Conservation (phyloP, 2,329 filamentous ascomycete genomes). For the Metarhizium album region DNA sequence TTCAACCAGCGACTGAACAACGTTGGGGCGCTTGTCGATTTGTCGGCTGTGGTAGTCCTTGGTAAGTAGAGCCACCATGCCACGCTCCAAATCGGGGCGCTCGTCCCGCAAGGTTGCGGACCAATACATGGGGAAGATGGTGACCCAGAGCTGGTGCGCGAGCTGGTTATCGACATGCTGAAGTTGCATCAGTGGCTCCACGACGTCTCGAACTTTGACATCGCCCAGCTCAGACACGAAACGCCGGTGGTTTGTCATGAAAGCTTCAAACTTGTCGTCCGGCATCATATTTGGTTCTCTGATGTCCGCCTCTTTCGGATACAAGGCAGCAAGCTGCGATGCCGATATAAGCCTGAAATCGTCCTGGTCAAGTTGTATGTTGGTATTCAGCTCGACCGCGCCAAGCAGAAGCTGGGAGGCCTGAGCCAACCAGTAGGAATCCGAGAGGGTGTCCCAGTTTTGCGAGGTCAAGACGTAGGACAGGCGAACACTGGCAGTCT, state of each 20-base stretch:
- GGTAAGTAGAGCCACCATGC: constrained; percentile 79
- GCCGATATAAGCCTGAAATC: constrained; percentile 73
- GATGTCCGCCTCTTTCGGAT: constrained; percentile 64
- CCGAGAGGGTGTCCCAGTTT: constrained; percentile 91
- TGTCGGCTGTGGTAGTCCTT: constrained; percentile 94
- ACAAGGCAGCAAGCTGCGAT: constrained; percentile 62
- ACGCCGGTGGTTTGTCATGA: constrained; percentile 69
- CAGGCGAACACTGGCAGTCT: constrained; percentile 77
- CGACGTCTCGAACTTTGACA: constrained; percentile 75
- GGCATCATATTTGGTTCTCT: constrained; percentile 57
- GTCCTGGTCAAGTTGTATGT: constrained; percentile 66
- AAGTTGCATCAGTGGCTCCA: constrained; percentile 83
- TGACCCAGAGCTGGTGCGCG: constrained; percentile 82
- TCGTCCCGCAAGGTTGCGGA: constrained; percentile 80
- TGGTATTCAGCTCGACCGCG: constrained; percentile 74
- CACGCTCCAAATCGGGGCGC: constrained; percentile 78
- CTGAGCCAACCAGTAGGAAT: constrained; percentile 95
- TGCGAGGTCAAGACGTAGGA: constrained; percentile 84
- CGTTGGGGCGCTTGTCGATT: constrained; percentile 89
- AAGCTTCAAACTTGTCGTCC: constrained; percentile 70
- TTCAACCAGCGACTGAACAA: constrained; percentile 83
- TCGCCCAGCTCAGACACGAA: constrained; percentile 79
- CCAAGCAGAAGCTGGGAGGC: constrained; percentile 88
- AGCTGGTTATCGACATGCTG: constrained; percentile 80
- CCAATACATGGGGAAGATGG: constrained; percentile 90